Evolutionary conservation across 2,329 filamentous ascomycete genomes (phyloP), one percentile per base, ranked within the genome.

Genomic region (Boeremia lycopersici): DNA sequence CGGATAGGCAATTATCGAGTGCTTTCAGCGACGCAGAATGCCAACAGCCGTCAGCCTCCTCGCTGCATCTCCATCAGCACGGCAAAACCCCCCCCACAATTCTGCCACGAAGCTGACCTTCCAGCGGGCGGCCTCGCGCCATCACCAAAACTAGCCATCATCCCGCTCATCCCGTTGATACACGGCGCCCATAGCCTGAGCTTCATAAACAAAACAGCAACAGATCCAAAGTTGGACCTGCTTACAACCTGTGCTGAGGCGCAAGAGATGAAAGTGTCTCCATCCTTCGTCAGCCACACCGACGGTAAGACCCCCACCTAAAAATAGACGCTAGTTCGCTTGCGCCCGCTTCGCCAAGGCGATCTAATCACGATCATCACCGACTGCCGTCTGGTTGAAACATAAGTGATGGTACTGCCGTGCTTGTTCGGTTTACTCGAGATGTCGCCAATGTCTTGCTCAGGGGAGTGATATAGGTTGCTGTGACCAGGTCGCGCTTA

Each of bases 361-460:
- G 41, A 49, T 55, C 46, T 50, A 46, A 55, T 42, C 46, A 50
- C 6, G 52, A 55, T 49, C 52, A 36, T 31, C 47, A 42, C 41
- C 35, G 46, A 41, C 30, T 1, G 31, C 35, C 30, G 41, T 36
- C 23, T 35, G n/a, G 6, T 8, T 36, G 41, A 50, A 42, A 47
- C 46, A 13, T 23, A 11, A 33, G 15, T 42, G 23, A 19, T 7
- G 44, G 35, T 26, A 7, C 8, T 10, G 13, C n/a, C 13, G 8
- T 33, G 41, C 41, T 46, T 52, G 41, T 30, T 25, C 23, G 4
- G 29, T 47, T 47, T 53, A 38, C 28, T 38, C 13, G 25, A 17
- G 10, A 10, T 17, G 11, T n/a, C 15, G 6, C 29, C 10, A 17
- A 7, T 30, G 38, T 29, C 12, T 7, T 35, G 23, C n/a, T 13